Conservation (phyloP, 2,329 filamentous ascomycete genomes). For the Rhinocladiella mackenziei region DNA sequence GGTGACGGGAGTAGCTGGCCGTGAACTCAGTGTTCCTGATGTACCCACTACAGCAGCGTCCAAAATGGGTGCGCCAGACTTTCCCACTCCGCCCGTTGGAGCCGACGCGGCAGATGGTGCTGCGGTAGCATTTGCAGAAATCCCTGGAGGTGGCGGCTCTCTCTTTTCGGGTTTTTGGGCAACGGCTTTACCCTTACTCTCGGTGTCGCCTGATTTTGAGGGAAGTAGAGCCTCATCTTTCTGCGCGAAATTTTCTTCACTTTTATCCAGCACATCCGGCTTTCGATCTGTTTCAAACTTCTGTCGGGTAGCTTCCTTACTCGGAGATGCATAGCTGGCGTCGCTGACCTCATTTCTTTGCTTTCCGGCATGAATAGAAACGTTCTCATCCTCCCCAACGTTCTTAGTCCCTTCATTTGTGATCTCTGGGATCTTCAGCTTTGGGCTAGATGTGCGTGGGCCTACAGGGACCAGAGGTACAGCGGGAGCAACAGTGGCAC, state of each 20-base stretch:
- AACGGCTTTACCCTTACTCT: conserved; percentile 28
- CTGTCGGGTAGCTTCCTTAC: conserved; percentile 24
- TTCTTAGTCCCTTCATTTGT: conserved; percentile 10
- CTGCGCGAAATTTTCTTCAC: conserved; percentile 4
- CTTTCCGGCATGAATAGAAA: conserved; percentile 1
- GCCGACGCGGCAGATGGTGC: not conserved
- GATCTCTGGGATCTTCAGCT: conserved; percentile 28
- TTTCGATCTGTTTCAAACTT: conserved; percentile 9
- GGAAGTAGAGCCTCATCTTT: conserved; percentile 2
- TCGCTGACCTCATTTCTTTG: conserved; percentile 32
- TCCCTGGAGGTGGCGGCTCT: conserved; percentile 7
- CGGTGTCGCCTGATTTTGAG: conserved; percentile 24
- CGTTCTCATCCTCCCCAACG: conserved; percentile 4
- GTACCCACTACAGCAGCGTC: conserved; percentile 19
- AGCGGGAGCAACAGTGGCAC: conserved; percentile 34
- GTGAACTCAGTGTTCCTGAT: conserved; percentile 18
- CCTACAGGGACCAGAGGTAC: conserved; percentile 32
- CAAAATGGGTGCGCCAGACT: conserved; percentile 15
- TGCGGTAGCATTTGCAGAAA: conserved; percentile 1
- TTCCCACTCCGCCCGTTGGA: conserved; percentile 5
- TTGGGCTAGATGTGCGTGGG: conserved; percentile 20
- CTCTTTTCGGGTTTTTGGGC: conserved; percentile 14
- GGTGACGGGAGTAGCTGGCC: conserved; percentile 16
- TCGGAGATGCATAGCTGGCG: conserved; percentile 42
- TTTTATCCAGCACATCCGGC: not conserved